These are phyloP conservation scores for Podila clonocystis DNA, from an alignment of 192 early-diverging fungal genomes.

Conservation along the genomic window DNA sequence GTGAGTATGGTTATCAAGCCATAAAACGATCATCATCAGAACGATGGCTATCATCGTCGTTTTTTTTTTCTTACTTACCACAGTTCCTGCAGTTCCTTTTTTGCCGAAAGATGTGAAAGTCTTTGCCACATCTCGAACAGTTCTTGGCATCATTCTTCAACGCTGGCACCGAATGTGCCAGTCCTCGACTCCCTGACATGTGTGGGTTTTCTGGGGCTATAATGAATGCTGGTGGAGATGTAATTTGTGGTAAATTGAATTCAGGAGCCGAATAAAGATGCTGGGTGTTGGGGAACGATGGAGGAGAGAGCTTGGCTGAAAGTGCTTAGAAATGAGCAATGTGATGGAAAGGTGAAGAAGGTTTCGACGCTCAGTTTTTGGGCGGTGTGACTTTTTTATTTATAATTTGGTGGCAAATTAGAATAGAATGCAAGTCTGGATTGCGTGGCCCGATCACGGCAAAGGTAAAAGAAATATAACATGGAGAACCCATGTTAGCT, in stretches of 20 bases:
- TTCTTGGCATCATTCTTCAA: conserved; percentile 33
- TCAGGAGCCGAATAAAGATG: too few relatives aligned
- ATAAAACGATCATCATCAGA: too few relatives aligned
- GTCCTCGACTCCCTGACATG: conserved; percentile 22
- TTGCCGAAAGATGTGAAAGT: conserved; percentile 49
- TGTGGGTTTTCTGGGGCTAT: too few relatives aligned
- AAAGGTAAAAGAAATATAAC: not conserved
- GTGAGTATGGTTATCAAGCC: not conserved
- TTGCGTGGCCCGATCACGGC: not conserved
- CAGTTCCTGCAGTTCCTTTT: conserved; percentile 54
- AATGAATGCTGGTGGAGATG: too few relatives aligned
- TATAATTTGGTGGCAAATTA: not conserved
- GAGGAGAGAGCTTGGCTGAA: too few relatives aligned
- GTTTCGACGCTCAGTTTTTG: too few relatives aligned
- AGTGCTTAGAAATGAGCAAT: too few relatives aligned
- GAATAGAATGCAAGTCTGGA: too few relatives aligned
- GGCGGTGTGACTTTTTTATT: too few relatives aligned
- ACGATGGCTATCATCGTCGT: not conserved
- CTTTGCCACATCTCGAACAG: conserved; percentile 50
- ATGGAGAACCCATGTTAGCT: not conserved
- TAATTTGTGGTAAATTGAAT: too few relatives aligned
- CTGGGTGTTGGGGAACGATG: not conserved
- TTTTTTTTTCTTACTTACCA: conserved; percentile 17
- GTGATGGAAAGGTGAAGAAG: too few relatives aligned
- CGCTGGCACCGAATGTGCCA: conserved; percentile 38